Base-by-base conservation (phyloP, 139 green algal species). In the Volvox reticuliferus region DNA sequence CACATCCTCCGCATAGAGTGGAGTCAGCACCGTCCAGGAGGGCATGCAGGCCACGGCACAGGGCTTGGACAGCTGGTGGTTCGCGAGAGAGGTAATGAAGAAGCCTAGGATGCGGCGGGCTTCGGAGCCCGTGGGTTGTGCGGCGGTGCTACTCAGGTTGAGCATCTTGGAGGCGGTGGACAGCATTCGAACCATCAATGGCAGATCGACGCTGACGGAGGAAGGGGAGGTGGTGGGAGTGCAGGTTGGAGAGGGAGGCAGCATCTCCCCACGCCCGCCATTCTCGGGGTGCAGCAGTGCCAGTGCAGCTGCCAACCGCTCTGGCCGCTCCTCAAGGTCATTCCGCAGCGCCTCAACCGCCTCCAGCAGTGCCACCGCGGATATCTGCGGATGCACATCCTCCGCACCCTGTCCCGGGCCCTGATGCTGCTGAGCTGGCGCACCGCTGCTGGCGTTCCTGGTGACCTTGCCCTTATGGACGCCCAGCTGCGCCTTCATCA, bases 1-100 rank as follows among this genome's bases (percentile, higher is more conserved):
- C 32, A 98, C 95, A 55, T 96, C 96, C 94, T 97, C 96, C 22
- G 93, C 88, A 79, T 95, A 97, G 82, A 95, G 92, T 0, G 96
- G 96, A 6, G 96, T 97, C 20, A 98, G 91, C 24, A 93, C 93
- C 88, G 71, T 86, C 89, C 84, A 92, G 36, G 81, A 90, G 50
- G 65, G 24, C 91, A 91, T 73, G 79, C 50, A 50, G 32, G 75
- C 71, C 50, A 92, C 63, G 68, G 82, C 32, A 2, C 16, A 24
- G 24, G 89, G 89, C 50, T 86, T 79, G 26, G 12, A 28, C 73
- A 92, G 19, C 69, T 85, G 81, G 50, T 82, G 55, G 75, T 89
- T 89, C 73, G 89, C 67, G 26, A 92, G 89, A 9, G 65, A 86
- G 44, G 89, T 86, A 32, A 90, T 55, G 86, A 90, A 90, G 86